Evolutionary conservation across 371 early-diverging fungal species (phyloP), one percentile per base, ranked within the genome.

Genomic region (Rhizopus stolonifer): DNA sequence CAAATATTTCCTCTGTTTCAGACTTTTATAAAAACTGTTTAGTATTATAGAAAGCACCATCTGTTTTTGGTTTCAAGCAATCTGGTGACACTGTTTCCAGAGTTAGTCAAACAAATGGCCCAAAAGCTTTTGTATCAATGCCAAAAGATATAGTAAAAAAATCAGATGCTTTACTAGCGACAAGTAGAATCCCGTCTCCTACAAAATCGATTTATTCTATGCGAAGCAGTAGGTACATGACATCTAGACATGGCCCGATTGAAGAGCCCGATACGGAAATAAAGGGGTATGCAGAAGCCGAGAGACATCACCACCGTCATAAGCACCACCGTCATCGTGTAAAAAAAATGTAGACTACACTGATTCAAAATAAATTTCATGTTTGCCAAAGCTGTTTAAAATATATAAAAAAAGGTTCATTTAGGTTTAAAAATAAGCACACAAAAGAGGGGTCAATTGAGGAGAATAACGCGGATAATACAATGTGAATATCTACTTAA

Each of bases 141-240:
- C 18, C 33, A 24, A n/a, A 22, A n/a, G n/a, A 10, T 14, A 1
- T 3, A 8, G 5, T 17, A 9, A 18, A 23, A 2, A 4, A 14
- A 42, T 34, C 26, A 17, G n/a, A 14, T n/a, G 21, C 22, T 18
- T 33, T 11, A 19, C n/a, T 18, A 19, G 24, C 38, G 22, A 4
- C 50, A 25, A 19, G 32, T 38, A 36, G 47, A 23, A 55, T 55
- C 10, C 55, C 55, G 11, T 47, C 55, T 3, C 55, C 55, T 39
- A 39, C 39, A 26, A 50, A 50, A 50, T 39, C 50, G 9, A 25
- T 26, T 38, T 50, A 26, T 50, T 50, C 50, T 11, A 26, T 40
- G 6, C 50, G 40, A 15, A 50, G 50, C 18, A 21, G n/a, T 50
- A 18, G 42, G 2, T 19, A 17, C 4, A 7, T 15, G 9, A 0